Evolutionary conservation across 2,329 filamentous ascomycete species (phyloP), one percentile per base, ranked within the genome.

Genomic region (Aspergillus ustus): DNA sequence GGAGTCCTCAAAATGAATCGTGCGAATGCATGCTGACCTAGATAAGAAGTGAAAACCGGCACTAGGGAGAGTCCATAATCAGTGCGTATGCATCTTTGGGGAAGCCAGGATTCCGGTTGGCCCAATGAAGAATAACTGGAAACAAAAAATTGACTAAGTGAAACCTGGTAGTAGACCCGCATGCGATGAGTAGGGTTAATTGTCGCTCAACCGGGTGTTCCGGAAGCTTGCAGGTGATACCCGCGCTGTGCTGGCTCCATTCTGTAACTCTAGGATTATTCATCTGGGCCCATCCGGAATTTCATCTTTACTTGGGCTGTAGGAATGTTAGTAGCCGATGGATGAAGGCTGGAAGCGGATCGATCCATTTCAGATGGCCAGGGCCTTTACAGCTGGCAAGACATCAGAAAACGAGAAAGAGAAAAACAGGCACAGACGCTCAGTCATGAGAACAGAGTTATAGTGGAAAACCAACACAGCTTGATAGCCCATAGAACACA

Each of bases 311-410:
- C 59, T 56, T 46, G 17, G 37, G 40, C 59, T 37, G 29, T 15
- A 22, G 4, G 8, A 45, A 44, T 17, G 48, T 60, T 52, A 60
- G 59, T 60, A 31, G 48, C 59, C 52, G 46, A 50, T 15, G 25
- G 25, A 56, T 20, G 19, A 8, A 19, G 9, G 52, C 7, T 37
- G 37, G 46, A 28, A 45, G 31, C 28, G 45, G 44, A 57, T 60
- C 37, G 43, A 46, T 57, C 55, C 55, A 60, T 60, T 59, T 49
- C 50, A 59, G 44, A 59, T 22, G 53, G 52, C 37, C 37, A 56
- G n/a, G 40, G 37, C 46, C 52, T 40, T 60, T 60, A 60, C 52
- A 57, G 37, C 40, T 55, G 52, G 48, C 31, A 50, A 50, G 19
- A 52, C 44, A 59, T 29, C 5, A 5, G 15, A 22, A 54, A 22